A percentile compares a stretch with the other conserved stretches of the same genome.
These are phyloP conservation scores for Hibiscus trionum DNA, from an alignment of 345 rosid genomes.

Conservation along the genomic window DNA sequence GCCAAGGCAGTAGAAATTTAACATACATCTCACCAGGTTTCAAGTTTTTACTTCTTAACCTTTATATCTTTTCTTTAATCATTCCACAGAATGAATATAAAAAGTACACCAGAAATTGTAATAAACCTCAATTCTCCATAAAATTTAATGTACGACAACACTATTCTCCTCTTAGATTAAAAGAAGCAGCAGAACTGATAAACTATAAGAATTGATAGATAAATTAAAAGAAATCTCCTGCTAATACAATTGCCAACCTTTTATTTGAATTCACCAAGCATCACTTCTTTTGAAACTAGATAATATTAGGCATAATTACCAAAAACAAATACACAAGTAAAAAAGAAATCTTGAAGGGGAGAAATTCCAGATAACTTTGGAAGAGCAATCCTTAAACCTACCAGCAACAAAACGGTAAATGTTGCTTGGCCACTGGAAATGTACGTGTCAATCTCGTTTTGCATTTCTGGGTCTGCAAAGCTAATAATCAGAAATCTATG, in stretches of 20 bases:
- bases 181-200: not conserved
- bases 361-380: not conserved
- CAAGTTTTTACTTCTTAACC: not conserved
- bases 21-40: not conserved
- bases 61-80: not conserved
- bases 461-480: slow-evolving; percentile 71
- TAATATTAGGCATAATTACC: not conserved
- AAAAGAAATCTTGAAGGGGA: not conserved
- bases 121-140: not conserved
- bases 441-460: slow-evolving; percentile 48
- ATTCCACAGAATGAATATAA: not conserved
- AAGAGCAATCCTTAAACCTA: slow-evolving; percentile 20
- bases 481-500: slow-evolving; percentile 11
- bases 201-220: not conserved
- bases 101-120: not conserved
- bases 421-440: slow-evolving; percentile 64
- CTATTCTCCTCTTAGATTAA: not conserved
- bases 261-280: not conserved
- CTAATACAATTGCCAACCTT: not conserved
- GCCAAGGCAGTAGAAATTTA: not conserved
- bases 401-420: slow-evolving; percentile 63
- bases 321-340: not conserved
- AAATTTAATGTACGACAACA: not conserved
- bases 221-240: not conserved
- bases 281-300: not conserved